Evolutionary conservation across 2,329 filamentous ascomycete species (phyloP), one percentile per base, ranked within the genome.

Genomic region (Escovopsis sp.): DNA sequence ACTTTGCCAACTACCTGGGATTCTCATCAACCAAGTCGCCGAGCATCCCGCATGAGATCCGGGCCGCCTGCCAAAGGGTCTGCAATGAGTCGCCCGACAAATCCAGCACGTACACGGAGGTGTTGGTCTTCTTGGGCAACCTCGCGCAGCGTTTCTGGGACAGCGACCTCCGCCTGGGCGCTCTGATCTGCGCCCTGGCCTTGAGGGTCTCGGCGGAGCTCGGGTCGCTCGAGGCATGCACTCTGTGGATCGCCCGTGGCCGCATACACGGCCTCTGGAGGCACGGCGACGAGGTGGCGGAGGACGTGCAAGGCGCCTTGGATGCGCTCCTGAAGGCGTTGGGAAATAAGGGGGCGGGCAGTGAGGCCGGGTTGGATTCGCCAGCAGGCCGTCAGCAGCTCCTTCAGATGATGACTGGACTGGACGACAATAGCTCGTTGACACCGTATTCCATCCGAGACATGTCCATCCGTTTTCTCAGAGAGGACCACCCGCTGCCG

Each of bases 51-150:
- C 42, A 33, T 10, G 43, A 46, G 38, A 45, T 58, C 33, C 55
- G 56, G 36, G 37, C 47, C 12, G 47, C 50, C 4, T 59, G 52
- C 43, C 46, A 47, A 33, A 48, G 43, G 11, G 44, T 56, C 9
- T 40, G 55, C 23, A 19, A 32, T 26, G 36, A 45, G 26, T 15
- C 43, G 26, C n/a, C 42, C n/a, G 33, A 40, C 8, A 38, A 45
- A 33, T 38, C 33, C 8, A 26, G 40, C 19, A 33, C 39, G n/a
- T 41, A 23, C 12, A 45, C 49, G 6, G 48, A 57, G 39, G 47
- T 47, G 10, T 50, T 69, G 34, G 46, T 52, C 1, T 59, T 70
- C 40, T 48, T 70, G 23, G 64, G 67, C 42, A 66, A 68, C 46
- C 42, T 70, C 12, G 49, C 55, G 26, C 53, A 63, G 36, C 58